Base-by-base conservation (phyloP, 257 asterid genomes). In the Solanum pinnatisectum region DNA sequence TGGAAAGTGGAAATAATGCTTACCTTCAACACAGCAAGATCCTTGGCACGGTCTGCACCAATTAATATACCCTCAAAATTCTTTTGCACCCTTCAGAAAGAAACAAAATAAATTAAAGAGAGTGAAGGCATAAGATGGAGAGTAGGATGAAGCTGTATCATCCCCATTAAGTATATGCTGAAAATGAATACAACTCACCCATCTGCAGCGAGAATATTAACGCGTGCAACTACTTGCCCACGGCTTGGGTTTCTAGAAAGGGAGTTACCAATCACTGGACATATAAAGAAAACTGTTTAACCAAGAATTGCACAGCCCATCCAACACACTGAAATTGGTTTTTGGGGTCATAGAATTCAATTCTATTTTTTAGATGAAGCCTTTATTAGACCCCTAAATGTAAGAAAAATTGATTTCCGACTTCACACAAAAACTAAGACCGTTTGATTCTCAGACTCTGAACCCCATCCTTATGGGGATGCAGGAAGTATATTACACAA, bases 41-140 rank as follows among this genome's bases (percentile, higher is more conserved):
- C 99, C 93, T 97, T 97, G n/a, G 95, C 78, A 87, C 99, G 99
- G 92, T 97, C 98, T 83, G 98, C 99, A 90, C 98, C 99, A 59
- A 97, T 49, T 84, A 97, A 87, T 90, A 86, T 94, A 68, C 98
- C 99, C 91, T 97, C 99, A 84, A 97, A 96, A 90, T 91, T 96
- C 95, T 97, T 97, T 90, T 95, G 98, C 89, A 95, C 93, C 92
- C 99, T 97, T 91, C 92, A 90, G 32, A 60, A 82, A 63, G 72
- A 77, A 81, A 86, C 35, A 86, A 27, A 44, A 33, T 25, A 49
- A 73, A 72, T 74, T 68, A 84, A 78, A 42, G 71, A 42, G 67
- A 46, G 42, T 56, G 30, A 70, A 49, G 30, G 73, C 52, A 46
- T 84, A 85, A 46, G 68, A 81, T 27, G 68, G 84, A 59, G 84